These are phyloP conservation scores for Monosporascus sp. DNA, from an alignment of 2,329 filamentous ascomycete species.

Conservation along the genomic window DNA sequence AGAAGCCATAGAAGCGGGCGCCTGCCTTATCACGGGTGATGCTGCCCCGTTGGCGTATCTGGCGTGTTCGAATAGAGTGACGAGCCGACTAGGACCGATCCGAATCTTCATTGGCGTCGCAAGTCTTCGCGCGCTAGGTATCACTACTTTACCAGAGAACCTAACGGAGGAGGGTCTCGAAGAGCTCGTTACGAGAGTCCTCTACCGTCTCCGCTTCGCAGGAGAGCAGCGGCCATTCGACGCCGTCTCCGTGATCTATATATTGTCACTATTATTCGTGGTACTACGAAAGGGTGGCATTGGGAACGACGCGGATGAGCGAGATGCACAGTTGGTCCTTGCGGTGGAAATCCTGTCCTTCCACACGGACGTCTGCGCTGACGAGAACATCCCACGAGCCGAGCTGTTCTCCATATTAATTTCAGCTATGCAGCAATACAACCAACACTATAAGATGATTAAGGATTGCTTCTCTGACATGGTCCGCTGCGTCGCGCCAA, in stretches of 20 bases:
- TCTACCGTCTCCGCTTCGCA: slow-evolving; percentile 86
- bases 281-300: slow-evolving; percentile 77
- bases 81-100: slow-evolving; percentile 67
- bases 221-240: slow-evolving; percentile 95
- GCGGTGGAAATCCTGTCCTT: slow-evolving; percentile 84
- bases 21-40: slow-evolving; percentile 75
- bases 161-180: slow-evolving; percentile 77
- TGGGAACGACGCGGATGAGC: slow-evolving; percentile 66
- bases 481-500: slow-evolving; percentile 77
- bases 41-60: slow-evolving; percentile 74
- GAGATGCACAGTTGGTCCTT: slow-evolving; percentile 83
- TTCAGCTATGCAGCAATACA: slow-evolving; percentile 78
- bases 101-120: slow-evolving; percentile 83
- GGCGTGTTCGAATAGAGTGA: slow-evolving; percentile 68
- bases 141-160: slow-evolving; percentile 65
- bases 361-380: slow-evolving; percentile 74
- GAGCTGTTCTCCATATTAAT: slow-evolving; percentile 70
- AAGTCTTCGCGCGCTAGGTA: slow-evolving; percentile 72
- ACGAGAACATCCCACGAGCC: slow-evolving; percentile 69
- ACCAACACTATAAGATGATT: slow-evolving; percentile 89
- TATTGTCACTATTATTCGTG: slow-evolving; percentile 74
- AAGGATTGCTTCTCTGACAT: slow-evolving; percentile 89
- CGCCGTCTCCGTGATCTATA: slow-evolving; percentile 78
- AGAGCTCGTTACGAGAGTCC: slow-evolving; percentile 75
- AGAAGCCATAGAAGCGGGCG: slow-evolving; percentile 71